Evolutionary conservation across 768 basidiomycete species (phyloP).

Genomic region (Leucocoprinus leucothites): DNA sequence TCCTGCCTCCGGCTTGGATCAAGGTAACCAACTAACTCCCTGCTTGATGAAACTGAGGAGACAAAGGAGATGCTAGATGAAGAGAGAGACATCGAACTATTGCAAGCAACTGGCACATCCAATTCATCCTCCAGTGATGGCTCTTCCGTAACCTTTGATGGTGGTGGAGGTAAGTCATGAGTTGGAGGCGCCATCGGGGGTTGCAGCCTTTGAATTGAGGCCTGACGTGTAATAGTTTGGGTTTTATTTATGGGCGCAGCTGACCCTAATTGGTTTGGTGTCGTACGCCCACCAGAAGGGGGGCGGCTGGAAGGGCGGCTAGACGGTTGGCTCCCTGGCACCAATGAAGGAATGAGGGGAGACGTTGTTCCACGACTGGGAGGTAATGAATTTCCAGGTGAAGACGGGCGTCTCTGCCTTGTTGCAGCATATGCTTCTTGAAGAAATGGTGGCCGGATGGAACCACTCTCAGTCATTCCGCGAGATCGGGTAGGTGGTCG

Average conservation of each 20-base stretch:
- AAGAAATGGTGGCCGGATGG: constrained; percentile 29
- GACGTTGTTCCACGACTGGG: constrained; percentile 6
- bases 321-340: constrained; percentile 8
- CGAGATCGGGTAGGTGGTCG: constrained; percentile 45
- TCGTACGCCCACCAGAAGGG: constrained; percentile 9
- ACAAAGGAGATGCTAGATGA: constrained; percentile 42
- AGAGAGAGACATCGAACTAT: constrained; percentile 23
- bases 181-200: constrained; percentile 50
- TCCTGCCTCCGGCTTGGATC: constrained; percentile 26
- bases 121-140: constrained; percentile 15
- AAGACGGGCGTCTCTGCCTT: constrained; percentile 5
- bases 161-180: constrained; percentile 45
- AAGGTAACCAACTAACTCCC: constrained; percentile 23
- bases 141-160: constrained; percentile 19
- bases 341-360: constrained; percentile 6
- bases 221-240: constrained; percentile 38
- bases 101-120: constrained; percentile 9
- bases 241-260: constrained; percentile 19
- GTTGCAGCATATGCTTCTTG: constrained; percentile 20
- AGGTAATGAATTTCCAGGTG: constrained; percentile 7
- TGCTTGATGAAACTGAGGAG: constrained; percentile 32
- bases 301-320: constrained; percentile 13
- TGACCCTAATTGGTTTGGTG: background rate
- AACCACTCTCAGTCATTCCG: constrained; percentile 43
- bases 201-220: constrained; percentile 38